Evolutionary conservation across 495 filamentous ascomycete genomes (phyloP).

Genomic region (Penicillium robsamsonii): DNA sequence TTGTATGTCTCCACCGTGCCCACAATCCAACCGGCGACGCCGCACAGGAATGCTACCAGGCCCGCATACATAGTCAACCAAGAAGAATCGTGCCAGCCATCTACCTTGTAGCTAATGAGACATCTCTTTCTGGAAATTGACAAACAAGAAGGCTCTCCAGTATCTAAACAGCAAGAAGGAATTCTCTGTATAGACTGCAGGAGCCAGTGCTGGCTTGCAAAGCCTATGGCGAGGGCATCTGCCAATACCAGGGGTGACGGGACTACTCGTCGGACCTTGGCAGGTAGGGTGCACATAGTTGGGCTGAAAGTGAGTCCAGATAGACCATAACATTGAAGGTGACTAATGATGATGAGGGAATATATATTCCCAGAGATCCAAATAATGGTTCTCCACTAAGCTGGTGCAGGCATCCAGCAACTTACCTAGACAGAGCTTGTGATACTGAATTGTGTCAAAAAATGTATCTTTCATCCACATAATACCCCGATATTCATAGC

Average conservation of each 20-base stretch:
- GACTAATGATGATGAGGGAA: conserved; percentile 12
- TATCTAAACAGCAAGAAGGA: conserved; percentile 57
- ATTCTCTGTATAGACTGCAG: conserved; percentile 43
- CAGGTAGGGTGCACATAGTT: conserved; percentile 42
- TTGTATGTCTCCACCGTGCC: conserved; percentile 43
- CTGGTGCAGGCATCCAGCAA: conserved; percentile 52
- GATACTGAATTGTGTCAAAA: conserved; percentile 45
- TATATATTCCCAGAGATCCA: conserved; percentile 45
- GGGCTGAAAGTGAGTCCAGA: conserved; percentile 38
- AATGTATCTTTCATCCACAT: conserved; percentile 35
- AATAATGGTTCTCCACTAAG: conserved; percentile 49
- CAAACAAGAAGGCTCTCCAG: conserved; percentile 56
- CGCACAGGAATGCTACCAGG: conserved; percentile 31
- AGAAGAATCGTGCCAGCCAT: conserved; percentile 34
- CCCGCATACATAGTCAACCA: conserved; percentile 33
- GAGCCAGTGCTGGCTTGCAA: conserved; percentile 39
- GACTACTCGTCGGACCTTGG: conserved; percentile 40
- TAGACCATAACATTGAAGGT: conserved; percentile 45
- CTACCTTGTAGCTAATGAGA: conserved; percentile 41
- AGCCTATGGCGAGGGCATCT: conserved; percentile 39
- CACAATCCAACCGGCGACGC: conserved; percentile 36
- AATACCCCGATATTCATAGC: background rate
- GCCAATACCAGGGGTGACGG: conserved; percentile 44
- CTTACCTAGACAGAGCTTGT: conserved; percentile 56
- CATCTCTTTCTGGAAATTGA: conserved; percentile 56